Evolutionary conservation across 441 rosid species (phyloP), one percentile per base, ranked within the genome.

Genomic region (Euphorbia celastroides): DNA sequence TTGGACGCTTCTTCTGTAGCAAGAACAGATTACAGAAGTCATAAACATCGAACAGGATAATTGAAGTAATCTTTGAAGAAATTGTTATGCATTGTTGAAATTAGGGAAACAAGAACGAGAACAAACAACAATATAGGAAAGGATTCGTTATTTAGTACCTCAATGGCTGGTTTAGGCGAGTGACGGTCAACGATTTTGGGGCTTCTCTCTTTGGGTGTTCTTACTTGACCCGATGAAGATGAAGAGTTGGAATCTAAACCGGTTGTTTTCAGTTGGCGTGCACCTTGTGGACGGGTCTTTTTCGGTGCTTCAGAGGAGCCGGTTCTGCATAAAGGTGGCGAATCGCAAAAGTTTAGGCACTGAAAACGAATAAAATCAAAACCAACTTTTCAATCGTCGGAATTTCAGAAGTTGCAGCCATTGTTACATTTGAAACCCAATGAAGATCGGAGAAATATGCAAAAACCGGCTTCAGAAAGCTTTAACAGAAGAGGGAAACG

Each of bases 141-240:
- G 28, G 50, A n/a, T n/a, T n/a, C n/a, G n/a, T 64, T 6, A 44
- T 1, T 48, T 51, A 56, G 51, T 88, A 93, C 99, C 97, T 89
- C 99, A 67, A 75, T 61, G 55, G 66, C 77, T 28, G 89, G 89
- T 69, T 73, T 78, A 44, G 93, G 90, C 26, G 93, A 87, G 46
- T 79, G 81, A 54, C 93, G 95, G 6, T 89, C 99, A 64, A 66
- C 42, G 36, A 89, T 88, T 75, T 83, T 89, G 25, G 93, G 90
- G 71, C 89, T 89, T 62, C 74, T 84, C 5, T 81, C 88, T 77
- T 90, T 91, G 0, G 88, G 90, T 16, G 93, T 85, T 78, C 82
- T 81, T 50, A 65, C 63, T 66, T 80, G 79, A 69, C 69, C 82
- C 28, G 82, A 74, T 28, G 91, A 73, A 69, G 94, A 72, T 25